Percentiles rank a stretch among this genome's conserved stretches.
Evolutionary conservation across 2,329 filamentous ascomycete species (phyloP).

Genomic region (Penicillium expansum): DNA sequence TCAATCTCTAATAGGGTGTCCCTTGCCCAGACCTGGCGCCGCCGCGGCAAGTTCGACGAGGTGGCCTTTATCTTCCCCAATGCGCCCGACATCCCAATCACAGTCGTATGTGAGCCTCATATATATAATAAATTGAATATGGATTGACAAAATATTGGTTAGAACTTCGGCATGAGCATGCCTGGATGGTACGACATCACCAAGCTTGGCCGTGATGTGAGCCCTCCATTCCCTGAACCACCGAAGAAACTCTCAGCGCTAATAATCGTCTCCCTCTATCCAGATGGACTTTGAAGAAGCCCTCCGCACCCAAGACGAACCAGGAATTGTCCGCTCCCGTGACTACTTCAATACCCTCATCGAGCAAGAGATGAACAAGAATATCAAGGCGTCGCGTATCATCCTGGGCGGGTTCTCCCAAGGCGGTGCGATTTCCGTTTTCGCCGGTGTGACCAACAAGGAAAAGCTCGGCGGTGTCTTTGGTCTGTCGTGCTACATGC

Average conservation of each 20-base stretch:
- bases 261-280: neutral
- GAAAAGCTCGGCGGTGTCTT: conserved; percentile 84
- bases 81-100: conserved; percentile 82
- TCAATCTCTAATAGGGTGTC: conserved; percentile 52
- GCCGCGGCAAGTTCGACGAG: conserved; percentile 75
- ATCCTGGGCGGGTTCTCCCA: conserved; percentile 68
- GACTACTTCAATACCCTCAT: conserved; percentile 77
- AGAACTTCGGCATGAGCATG: conserved; percentile 77
- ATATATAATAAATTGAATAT: neutral
- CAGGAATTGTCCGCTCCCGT: conserved; percentile 69
- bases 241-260: neutral
- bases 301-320: conserved; percentile 51
- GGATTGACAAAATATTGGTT: neutral
- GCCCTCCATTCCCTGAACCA: conserved; percentile 3
- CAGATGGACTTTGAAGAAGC: conserved; percentile 45
- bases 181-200: conserved; percentile 61
- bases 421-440: conserved; percentile 81
- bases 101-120: conserved; percentile 57
- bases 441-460: conserved; percentile 71
- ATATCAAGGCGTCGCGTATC: conserved; percentile 78
- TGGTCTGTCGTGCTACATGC: conserved; percentile 77
- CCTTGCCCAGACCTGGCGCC: conserved; percentile 83
- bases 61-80: conserved; percentile 94
- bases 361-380: conserved; percentile 72
- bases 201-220: conserved; percentile 44